phyloP scores from a whole-genome alignment of 2,329 filamentous ascomycete genomes.

The Xylaria sp. region DNA sequence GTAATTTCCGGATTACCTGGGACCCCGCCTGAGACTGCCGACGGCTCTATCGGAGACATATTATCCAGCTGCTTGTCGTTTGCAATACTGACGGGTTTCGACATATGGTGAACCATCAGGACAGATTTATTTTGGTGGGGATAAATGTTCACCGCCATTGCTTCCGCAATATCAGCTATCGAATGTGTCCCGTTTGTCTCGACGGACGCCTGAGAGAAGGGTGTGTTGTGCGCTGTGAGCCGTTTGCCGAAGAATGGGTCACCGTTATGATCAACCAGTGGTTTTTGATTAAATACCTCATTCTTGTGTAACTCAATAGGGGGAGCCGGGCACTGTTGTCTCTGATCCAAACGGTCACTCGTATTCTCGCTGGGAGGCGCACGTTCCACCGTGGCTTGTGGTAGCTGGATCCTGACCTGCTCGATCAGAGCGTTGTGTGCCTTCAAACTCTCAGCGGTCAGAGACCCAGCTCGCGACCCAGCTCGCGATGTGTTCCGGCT shows the following conservation, averaged over 20 bases:
- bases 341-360: slow-evolving; percentile 42
- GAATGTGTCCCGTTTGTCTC: slow-evolving; percentile 69
- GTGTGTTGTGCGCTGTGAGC: slow-evolving; percentile 66
- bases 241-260: slow-evolving; percentile 64
- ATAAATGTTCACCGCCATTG: slow-evolving; percentile 69
- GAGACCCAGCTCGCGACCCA: slow-evolving; percentile 55
- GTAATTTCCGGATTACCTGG: slow-evolving; percentile 51
- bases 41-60: slow-evolving; percentile 35
- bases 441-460: slow-evolving; percentile 67
- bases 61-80: slow-evolving; percentile 48
- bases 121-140: slow-evolving; percentile 73
- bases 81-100: slow-evolving; percentile 59
- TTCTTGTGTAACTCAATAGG: slow-evolving; percentile 52
- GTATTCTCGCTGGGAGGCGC: slow-evolving; percentile 44
- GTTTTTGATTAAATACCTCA: slow-evolving; percentile 45
- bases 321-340: slow-evolving; percentile 46
- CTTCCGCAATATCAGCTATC: slow-evolving; percentile 69
- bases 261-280: slow-evolving; percentile 61
- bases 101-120: slow-evolving; percentile 67
- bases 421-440: slow-evolving; percentile 60
- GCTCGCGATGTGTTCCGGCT: slow-evolving; percentile 60
- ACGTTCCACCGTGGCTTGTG: slow-evolving; percentile 46
- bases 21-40: slow-evolving; percentile 29
- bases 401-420: slow-evolving; percentile 44
- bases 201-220: slow-evolving; percentile 69